phyloP scores from a whole-genome alignment of 1,284 basidiomycete genomes.

The Malassezia slooffiae region DNA sequence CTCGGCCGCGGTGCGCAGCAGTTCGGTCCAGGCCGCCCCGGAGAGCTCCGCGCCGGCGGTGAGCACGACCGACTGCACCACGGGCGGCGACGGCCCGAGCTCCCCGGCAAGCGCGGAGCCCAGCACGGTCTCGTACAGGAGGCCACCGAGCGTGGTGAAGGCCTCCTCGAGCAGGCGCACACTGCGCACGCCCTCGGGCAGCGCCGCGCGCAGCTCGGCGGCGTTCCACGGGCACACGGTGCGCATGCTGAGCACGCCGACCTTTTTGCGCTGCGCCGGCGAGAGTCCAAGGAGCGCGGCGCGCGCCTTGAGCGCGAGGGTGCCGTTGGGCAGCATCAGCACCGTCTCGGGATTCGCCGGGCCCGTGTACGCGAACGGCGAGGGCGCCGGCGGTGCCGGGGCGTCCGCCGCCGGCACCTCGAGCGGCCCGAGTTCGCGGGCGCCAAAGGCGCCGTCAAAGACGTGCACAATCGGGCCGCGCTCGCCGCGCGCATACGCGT shows the following conservation, averaged over 20 bases:
- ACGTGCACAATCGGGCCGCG: constrained; percentile 36
- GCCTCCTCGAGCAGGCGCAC: constrained; percentile 43
- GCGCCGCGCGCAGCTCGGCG: constrained; percentile 24
- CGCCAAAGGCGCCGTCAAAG: constrained; percentile 43
- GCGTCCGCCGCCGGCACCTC: constrained; percentile 31
- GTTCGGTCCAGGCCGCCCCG: constrained; percentile 24
- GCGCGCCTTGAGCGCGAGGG: constrained; percentile 31
- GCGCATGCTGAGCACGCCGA: constrained; percentile 36
- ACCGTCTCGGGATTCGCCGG: constrained; percentile 31
- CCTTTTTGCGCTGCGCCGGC: constrained; percentile 22
- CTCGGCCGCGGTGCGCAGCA: constrained; percentile 22
- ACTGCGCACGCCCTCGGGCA: constrained; percentile 31
- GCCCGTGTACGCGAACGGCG: constrained; percentile 40
- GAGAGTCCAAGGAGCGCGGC: constrained; percentile 31
- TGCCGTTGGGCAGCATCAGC: constrained; percentile 40
- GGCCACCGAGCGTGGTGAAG: constrained; percentile 16
- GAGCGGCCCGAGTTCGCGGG: constrained; percentile 31
- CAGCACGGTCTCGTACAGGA: constrained; percentile 35
- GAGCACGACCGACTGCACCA: constrained; percentile 27
- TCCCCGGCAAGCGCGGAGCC: constrained; percentile 22
- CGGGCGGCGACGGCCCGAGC: constrained; percentile 15
- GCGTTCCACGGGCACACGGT: constrained; percentile 35
- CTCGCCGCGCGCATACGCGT: constrained; percentile 29
- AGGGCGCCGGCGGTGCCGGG: constrained; percentile 58
- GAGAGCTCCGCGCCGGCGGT: constrained; percentile 25